These are phyloP conservation scores for Boletus fagicola DNA, from an alignment of 768 basidiomycete species.

Conservation along the genomic window DNA sequence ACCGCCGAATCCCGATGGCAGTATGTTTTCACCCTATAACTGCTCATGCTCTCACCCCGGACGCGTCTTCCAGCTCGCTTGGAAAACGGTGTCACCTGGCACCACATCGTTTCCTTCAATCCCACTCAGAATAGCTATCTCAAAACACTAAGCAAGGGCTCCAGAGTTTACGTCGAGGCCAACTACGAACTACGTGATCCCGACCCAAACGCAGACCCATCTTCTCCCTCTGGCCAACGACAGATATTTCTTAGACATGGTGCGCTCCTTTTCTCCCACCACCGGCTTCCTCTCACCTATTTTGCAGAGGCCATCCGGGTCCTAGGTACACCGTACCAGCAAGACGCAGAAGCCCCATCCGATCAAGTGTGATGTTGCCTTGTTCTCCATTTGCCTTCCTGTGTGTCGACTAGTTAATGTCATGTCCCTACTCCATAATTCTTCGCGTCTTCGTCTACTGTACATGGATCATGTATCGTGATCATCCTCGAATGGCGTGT, in stretches of 20 bases:
- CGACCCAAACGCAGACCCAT: slow-evolving; percentile 60
- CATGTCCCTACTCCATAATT: background rate
- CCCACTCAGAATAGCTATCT: slow-evolving; percentile 61
- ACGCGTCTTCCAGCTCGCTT: slow-evolving; percentile 45
- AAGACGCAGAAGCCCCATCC: slow-evolving; percentile 19
- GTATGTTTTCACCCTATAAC: slow-evolving; percentile 38
- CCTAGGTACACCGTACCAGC: slow-evolving; percentile 35
- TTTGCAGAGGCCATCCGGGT: slow-evolving; percentile 55
- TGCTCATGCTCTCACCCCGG: background rate
- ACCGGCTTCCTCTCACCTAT: slow-evolving; percentile 5
- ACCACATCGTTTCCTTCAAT: slow-evolving; percentile 73
- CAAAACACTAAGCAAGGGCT: slow-evolving; percentile 62
- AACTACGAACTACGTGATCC: slow-evolving; percentile 74
- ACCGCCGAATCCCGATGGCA: slow-evolving; percentile 57
- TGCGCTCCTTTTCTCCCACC: slow-evolving; percentile 29
- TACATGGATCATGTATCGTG: slow-evolving; percentile 34
- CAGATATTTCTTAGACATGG: slow-evolving; percentile 84
- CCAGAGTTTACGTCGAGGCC: slow-evolving; percentile 79
- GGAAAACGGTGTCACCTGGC: slow-evolving; percentile 63
- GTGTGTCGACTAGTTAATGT: slow-evolving; percentile 4
- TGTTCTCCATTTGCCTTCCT: background rate
- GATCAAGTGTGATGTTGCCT: slow-evolving; percentile 19
- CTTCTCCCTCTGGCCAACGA: slow-evolving; percentile 68
- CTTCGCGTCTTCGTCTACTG: slow-evolving; percentile 2
- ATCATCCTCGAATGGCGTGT: slow-evolving; percentile 41